These are phyloP conservation scores for Eucommia ulmoides DNA, from an alignment of 257 asterid species.

Conservation along the genomic window DNA sequence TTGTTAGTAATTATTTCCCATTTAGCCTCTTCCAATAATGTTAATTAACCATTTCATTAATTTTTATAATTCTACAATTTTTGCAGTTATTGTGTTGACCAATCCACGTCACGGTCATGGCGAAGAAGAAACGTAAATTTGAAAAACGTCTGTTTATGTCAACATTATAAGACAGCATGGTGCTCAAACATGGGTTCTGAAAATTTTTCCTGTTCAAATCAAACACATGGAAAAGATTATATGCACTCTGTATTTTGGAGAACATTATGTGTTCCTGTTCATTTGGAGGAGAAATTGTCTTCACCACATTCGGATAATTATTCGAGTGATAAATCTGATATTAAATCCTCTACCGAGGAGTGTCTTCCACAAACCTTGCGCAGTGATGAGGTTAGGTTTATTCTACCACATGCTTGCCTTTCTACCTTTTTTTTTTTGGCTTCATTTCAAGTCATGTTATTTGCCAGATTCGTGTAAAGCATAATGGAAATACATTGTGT, in stretches of 20 bases:
- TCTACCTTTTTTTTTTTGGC: too few species aligned
- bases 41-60: neutral
- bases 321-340: slow-evolving; percentile 19
- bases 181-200: slow-evolving; percentile 8
- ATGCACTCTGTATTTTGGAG: slow-evolving; percentile 15
- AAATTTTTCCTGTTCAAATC: slow-evolving; percentile 14
- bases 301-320: slow-evolving; percentile 22
- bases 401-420: too few species aligned
- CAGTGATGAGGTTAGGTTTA: slow-evolving; percentile 61
- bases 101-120: slow-evolving; percentile 3
- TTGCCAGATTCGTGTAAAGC: neutral
- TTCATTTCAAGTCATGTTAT: too few species aligned
- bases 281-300: slow-evolving; percentile 44
- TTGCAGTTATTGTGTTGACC: slow-evolving; percentile 10
- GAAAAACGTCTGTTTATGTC: slow-evolving; percentile 17
- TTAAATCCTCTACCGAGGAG: slow-evolving; percentile 17
- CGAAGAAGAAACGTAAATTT: slow-evolving; percentile 21
- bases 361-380: slow-evolving; percentile 20
- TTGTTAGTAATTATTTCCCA: neutral
- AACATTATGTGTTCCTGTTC: slow-evolving; percentile 33
- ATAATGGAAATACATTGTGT: neutral
- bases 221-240: slow-evolving; percentile 13
- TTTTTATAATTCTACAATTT: slow-evolving; percentile 7
- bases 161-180: slow-evolving; percentile 15
- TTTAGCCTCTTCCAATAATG: too few species aligned